A percentile compares a stretch with the other conserved stretches of the same genome.
phyloP scores from a whole-genome alignment of 1,139 yeast genomes.

The Hemisphaericaspora xylofermentans region DNA sequence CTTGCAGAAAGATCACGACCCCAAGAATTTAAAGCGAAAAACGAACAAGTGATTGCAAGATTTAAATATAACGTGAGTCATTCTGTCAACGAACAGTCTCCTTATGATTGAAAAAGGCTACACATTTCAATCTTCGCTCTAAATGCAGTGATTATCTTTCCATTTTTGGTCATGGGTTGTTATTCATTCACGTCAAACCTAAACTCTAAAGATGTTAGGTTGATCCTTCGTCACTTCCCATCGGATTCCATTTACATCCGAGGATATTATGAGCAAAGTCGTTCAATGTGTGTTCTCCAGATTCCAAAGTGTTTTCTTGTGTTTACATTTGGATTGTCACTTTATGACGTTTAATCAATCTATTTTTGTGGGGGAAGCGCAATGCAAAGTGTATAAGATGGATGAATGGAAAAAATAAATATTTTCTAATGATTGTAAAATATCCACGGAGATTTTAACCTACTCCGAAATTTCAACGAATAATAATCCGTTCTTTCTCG shows the following conservation, averaged over 20 bases:
- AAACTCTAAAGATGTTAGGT: too few relatives aligned
- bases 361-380: not conserved
- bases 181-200: not conserved
- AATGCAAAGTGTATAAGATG: not conserved
- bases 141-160: too few relatives aligned
- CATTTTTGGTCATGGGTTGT: not conserved
- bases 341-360: slow-evolving; percentile 2
- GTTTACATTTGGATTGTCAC: not conserved
- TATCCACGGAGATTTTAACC: slow-evolving; percentile 1
- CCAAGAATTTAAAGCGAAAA: not conserved
- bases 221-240: not conserved
- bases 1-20: not conserved
- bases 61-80: not conserved
- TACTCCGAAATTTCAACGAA: slow-evolving; percentile 1
- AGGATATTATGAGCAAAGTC: not conserved
- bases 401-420: not conserved
- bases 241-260: not conserved
- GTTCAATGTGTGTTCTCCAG: not conserved
- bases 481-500: not conserved
- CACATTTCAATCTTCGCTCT: too few relatives aligned
- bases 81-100: not conserved
- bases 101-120: too few relatives aligned
- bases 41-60: too few relatives aligned
- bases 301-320: not conserved
- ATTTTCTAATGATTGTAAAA: not conserved